Percentiles rank a stretch among this genome's conserved stretches.
These are phyloP conservation scores for Haplosporangium gracile DNA, from an alignment of 192 early-diverging fungal genomes.

Conservation along the genomic window DNA sequence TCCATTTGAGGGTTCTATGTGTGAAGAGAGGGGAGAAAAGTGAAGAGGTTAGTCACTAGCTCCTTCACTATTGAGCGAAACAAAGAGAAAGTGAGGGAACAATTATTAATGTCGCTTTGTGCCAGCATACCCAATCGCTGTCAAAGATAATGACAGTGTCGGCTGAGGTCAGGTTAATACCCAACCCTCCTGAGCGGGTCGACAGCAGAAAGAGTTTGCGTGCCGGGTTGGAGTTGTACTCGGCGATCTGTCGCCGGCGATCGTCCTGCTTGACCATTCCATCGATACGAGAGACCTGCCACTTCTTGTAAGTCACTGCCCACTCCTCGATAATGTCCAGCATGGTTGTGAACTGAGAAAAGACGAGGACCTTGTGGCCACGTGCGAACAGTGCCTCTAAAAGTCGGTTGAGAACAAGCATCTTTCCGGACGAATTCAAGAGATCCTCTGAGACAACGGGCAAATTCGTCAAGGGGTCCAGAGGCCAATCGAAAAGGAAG, in stretches of 20 bases:
- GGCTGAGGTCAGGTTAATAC: slow-evolving; percentile 97
- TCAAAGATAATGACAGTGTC: slow-evolving; percentile 98
- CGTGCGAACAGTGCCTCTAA: slow-evolving; percentile 81
- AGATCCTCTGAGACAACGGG: slow-evolving; percentile 64
- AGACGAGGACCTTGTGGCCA: slow-evolving; percentile 94
- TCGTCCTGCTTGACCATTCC: slow-evolving; percentile 87
- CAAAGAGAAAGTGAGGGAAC: slow-evolving; percentile 7
- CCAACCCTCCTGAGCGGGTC: slow-evolving; percentile 96
- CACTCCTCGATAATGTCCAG: slow-evolving; percentile 96
- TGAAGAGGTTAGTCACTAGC: background rate
- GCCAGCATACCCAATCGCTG: slow-evolving; percentile 84
- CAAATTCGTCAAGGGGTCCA: slow-evolving; percentile 71
- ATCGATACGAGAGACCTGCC: slow-evolving; percentile 91
- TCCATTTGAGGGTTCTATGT: slow-evolving; percentile 97
- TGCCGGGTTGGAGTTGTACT: slow-evolving; percentile 73
- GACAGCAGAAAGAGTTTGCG: slow-evolving; percentile 91
- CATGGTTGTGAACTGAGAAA: slow-evolving; percentile 93
- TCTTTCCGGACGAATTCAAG: slow-evolving; percentile 87
- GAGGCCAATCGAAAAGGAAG: slow-evolving; percentile 88
- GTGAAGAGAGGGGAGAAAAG: slow-evolving; percentile 2
- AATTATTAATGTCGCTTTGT: background rate
- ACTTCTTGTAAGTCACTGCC: slow-evolving; percentile 80
- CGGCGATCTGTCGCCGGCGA: slow-evolving; percentile 82
- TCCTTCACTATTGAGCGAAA: background rate
- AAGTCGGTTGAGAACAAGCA: slow-evolving; percentile 86